Conservation (phyloP, 139 green algal species). For the Chlorella sp. region DNA sequence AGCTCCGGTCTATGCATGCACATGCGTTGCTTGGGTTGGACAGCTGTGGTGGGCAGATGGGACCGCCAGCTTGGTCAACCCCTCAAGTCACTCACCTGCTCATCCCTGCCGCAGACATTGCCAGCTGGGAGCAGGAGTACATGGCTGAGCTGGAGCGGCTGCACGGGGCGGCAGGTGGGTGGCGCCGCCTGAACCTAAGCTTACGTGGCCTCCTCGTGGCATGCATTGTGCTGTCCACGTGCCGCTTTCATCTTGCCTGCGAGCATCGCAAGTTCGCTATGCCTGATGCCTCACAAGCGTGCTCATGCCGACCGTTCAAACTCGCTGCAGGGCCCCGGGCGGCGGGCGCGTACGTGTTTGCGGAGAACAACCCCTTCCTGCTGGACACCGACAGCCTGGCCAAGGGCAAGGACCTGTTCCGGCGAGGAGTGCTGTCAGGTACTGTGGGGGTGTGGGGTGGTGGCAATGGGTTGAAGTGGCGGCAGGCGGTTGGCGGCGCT, state of each 20-base stretch:
- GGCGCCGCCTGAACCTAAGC: background rate
- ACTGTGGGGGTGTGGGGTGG: background rate
- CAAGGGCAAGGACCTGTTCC: slow-evolving; percentile 86
- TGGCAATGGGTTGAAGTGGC: too few species aligned
- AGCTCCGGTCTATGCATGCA: too few species aligned
- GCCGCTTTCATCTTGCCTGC: background rate
- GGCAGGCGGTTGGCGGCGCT: too few species aligned
- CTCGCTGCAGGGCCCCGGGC: slow-evolving; percentile 8
- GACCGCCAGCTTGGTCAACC: too few species aligned
- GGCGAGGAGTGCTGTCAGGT: slow-evolving; percentile 25
- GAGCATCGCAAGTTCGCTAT: background rate
- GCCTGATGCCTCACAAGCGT: too few species aligned
- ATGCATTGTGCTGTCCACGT: background rate
- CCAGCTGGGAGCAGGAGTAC: slow-evolving; percentile 54
- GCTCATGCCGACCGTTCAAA: too few species aligned
- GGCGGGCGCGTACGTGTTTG: slow-evolving; percentile 80
- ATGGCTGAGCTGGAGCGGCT: slow-evolving; percentile 64
- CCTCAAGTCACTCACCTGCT: background rate
- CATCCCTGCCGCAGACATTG: slow-evolving; percentile 3
- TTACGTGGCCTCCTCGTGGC: background rate
- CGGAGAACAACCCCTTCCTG: slow-evolving; percentile 88
- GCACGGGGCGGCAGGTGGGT: slow-evolving; percentile 47
- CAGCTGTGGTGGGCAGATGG: too few species aligned
- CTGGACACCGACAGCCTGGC: slow-evolving; percentile 66
- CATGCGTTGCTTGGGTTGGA: too few species aligned